Base-by-base conservation (phyloP, 2,329 filamentous ascomycete genomes). In the Drechslerella coelobrocha region DNA sequence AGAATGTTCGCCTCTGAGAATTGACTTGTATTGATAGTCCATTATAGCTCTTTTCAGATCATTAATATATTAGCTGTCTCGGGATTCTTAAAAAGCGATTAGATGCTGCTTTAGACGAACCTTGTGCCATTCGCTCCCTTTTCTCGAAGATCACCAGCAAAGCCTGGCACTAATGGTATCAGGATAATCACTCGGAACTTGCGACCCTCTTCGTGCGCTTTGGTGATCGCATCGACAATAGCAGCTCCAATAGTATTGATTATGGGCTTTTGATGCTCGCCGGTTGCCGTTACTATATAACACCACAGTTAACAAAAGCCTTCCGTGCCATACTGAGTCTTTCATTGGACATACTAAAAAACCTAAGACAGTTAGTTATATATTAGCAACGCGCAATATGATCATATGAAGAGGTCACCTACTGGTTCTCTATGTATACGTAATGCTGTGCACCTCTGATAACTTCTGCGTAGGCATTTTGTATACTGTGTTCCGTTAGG, bases 21-120 rank as follows among this genome's bases (percentile, higher is more conserved):
- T 96, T 0, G 91, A 96, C 80, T 95, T 96, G 83, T 94, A 99
- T 78, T 97, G 94, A 77, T 96, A 97, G 78, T 97, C 92, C 91
- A 99, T 97, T 76, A 97, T 99, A 9, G 92, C 93, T 52, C 91
- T 81, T 8, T 8, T 14, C 7, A 17, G 7, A 5, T 41, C 4
- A 14, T 9, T 17, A 17, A 9, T 17, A 6, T 12, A 17, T 41
- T 17, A 41, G 37, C 37, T 41, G n/a, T n/a, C 37, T 41, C n/a
- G 37, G n/a, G 5, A 5, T 17, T 5, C n/a, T 4, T 17, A 12
- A 17, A 17, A 14, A 5, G 9, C 9, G 7, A 17, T 41, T n/a
- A n/a, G n/a, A n/a, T n/a, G n/a, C n/a, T n/a, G n/a, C n/a, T n/a
- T n/a, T n/a, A n/a, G n/a, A 31, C 21, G 9, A 8, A 50, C 45